Conservation (phyloP, 2,329 filamentous ascomycete genomes). For the Colletotrichum melonis region DNA sequence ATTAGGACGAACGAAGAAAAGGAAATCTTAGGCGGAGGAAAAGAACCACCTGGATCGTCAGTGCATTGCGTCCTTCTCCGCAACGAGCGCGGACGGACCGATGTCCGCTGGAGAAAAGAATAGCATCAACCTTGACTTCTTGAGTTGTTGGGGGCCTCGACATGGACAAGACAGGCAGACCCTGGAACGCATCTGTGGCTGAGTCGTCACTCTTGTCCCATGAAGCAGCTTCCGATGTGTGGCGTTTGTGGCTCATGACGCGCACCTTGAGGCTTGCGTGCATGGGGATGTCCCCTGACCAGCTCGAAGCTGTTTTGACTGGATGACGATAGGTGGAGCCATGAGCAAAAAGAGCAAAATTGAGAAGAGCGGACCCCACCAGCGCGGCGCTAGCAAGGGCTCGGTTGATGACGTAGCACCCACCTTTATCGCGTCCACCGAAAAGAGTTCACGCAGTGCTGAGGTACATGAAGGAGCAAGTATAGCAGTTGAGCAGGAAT, state of each 20-base stretch:
- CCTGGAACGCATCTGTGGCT: slow-evolving; percentile 21
- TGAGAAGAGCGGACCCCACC: slow-evolving; percentile 11
- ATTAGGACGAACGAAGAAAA: neutral
- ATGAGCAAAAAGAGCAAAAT: slow-evolving; percentile 20
- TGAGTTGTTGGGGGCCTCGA: neutral
- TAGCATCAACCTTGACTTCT: slow-evolving; percentile 13
- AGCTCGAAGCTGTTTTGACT: slow-evolving; percentile 5
- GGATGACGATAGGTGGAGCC: slow-evolving; percentile 8
- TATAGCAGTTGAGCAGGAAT: slow-evolving; percentile 4
- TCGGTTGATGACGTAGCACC: slow-evolving; percentile 34
- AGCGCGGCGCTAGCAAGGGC: slow-evolving; percentile 12
- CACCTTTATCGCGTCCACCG: slow-evolving; percentile 9
- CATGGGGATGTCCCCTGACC: slow-evolving; percentile 1
- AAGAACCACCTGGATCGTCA: neutral
- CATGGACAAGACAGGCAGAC: slow-evolving; percentile 8
- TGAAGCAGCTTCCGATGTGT: slow-evolving; percentile 20
- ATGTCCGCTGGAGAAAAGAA: slow-evolving; percentile 21
- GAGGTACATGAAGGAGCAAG: neutral
- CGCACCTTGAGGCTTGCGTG: neutral
- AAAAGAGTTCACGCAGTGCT: slow-evolving; percentile 25
- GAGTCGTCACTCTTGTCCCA: slow-evolving; percentile 21
- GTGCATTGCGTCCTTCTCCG: slow-evolving; percentile 2
- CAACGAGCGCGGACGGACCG: slow-evolving; percentile 15
- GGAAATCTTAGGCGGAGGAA: neutral
- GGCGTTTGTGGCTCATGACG: slow-evolving; percentile 30